Evolutionary conservation across 768 basidiomycete genomes (phyloP).

Genomic region (Neoboletus magnificus): DNA sequence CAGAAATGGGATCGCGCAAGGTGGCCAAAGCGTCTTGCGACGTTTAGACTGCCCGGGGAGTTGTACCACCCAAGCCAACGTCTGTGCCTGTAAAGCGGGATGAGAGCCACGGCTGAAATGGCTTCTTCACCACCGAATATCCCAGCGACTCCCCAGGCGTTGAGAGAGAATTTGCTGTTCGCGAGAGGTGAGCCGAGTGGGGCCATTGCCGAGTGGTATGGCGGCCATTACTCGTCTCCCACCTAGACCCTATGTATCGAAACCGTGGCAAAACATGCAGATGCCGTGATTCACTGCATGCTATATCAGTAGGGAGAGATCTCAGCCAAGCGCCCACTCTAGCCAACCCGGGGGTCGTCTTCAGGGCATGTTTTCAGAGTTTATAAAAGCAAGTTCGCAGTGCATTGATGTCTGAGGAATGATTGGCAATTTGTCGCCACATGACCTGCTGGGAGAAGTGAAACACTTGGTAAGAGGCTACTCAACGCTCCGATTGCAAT

Average conservation of each 20-base stretch:
- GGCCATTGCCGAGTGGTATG: constrained; percentile 5
- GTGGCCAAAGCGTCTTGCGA: constrained; percentile 29
- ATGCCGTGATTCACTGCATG: too few relatives aligned
- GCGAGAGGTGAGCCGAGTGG: constrained; percentile 9
- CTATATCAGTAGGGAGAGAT: too few relatives aligned
- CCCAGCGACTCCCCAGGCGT: constrained; percentile 30
- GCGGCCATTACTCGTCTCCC: not conserved
- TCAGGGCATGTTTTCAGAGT: too few relatives aligned
- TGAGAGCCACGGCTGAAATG: constrained; percentile 27
- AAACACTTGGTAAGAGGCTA: too few relatives aligned
- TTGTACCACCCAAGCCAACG: constrained; percentile 37
- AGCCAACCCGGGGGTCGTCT: too few relatives aligned
- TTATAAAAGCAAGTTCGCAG: too few relatives aligned
- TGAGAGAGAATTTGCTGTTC: constrained; percentile 18
- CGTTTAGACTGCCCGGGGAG: constrained; percentile 29
- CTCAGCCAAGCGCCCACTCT: too few relatives aligned
- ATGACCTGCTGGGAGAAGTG: too few relatives aligned
- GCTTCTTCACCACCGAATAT: constrained; percentile 35
- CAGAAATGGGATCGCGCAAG: constrained; percentile 27
- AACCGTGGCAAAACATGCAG: too few relatives aligned
- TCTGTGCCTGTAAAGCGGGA: constrained; percentile 26
- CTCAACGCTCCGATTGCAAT: too few relatives aligned
- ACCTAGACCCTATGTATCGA: not conserved
- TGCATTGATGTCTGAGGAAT: too few relatives aligned
- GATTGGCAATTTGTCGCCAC: too few relatives aligned